Base-by-base conservation (phyloP, 169 alveolate species). In the Cryptosporidium ryanae region DNA sequence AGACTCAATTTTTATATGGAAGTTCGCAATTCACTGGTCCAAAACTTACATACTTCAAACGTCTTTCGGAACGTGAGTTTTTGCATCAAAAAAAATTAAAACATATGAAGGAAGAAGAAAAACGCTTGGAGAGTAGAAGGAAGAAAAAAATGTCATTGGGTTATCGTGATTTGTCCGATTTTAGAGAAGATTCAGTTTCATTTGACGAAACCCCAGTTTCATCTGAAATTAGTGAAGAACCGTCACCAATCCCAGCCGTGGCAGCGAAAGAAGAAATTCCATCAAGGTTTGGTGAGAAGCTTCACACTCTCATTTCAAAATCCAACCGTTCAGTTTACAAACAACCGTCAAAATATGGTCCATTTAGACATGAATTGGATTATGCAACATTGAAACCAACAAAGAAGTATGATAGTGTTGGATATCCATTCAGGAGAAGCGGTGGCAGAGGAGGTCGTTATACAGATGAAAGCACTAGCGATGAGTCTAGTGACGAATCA, bases 31-130 rank as follows among this genome's bases (percentile, higher is more conserved):
- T 59, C 15, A 32, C 52, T 4, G 34, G 57, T 38, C 76, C 71
- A 13, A 64, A 61, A 23, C 18, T 76, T 2, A 29, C 64, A 57
- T 76, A 76, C 49, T 76, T 31, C 59, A 61, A 76, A 52, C 48
- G 71, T 29, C 54, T 61, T 25, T 76, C 87, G 6, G 87, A 76
- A 34, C 87, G 87, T 76, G 87, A 76, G 34, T 76, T 57, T 76
- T 25, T 1, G 17, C 64, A 76, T 43, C 18, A 76, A 21, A 32
- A 10, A 63, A 59, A 59, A n/a, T 2, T 76, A 15, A 76, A 76
- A 32, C 59, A 76, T 13, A 12, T 59, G 7, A 59, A 76, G 17
- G 87, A 76, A 17, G 87, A 76, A 23, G 61, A 38, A 7, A 76
- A 61, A 27, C 68, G 71, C 25, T 70, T 43, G 25, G 76, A 61